Base-by-base conservation (phyloP, 306 rosid genomes). In the Mimosa bimucronata region DNA sequence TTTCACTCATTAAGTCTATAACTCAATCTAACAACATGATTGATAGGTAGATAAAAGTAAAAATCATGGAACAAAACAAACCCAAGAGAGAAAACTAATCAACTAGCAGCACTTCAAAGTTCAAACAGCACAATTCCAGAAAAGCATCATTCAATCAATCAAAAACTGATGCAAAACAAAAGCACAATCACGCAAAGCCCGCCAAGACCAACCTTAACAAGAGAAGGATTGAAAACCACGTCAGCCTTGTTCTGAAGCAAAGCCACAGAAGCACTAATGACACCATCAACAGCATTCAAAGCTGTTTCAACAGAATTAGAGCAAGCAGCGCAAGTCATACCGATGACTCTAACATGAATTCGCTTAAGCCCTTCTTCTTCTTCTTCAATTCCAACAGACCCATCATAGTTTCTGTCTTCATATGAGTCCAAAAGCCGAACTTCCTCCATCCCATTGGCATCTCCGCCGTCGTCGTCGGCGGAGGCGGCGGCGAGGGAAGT, bases 241-340 rank as follows among this genome's bases (percentile, higher is more conserved):
- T 93, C 92, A 41, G 98, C 98, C 78, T 82, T 86, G 82, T 91
- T 91, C 92, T 93, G 98, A 57, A 91, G 97, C 73, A 93, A 77
- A 7, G 98, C 97, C 16, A 93, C 98, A 53, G 98, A 87, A 57
- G 97, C 98, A 9, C 75, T 68, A 19, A 81, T 16, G 46, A 93
- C 93, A 65, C 98, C 98, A 66, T 82, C 70, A 26, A 93, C 82
- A 79, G 85, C 81, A 53, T 18, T 78, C 0, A 93, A 83, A 87
- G 98, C 98, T 6, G 81, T 66, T 76, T 93, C 98, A 1, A 93
- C 92, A 48, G 98, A 93, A 83, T 85, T 91, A 5, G 98, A 93
- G 83, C 98, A 93, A 9, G 98, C 98, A 68, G 98, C 90, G 45
- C 98, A 93, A 69, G 98, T 93, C 98, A 93, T 93, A 11, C 98